Evolutionary conservation across 805 yeast species (phyloP), one percentile per base, ranked within the genome.

Genomic region (Candida vaughaniae): DNA sequence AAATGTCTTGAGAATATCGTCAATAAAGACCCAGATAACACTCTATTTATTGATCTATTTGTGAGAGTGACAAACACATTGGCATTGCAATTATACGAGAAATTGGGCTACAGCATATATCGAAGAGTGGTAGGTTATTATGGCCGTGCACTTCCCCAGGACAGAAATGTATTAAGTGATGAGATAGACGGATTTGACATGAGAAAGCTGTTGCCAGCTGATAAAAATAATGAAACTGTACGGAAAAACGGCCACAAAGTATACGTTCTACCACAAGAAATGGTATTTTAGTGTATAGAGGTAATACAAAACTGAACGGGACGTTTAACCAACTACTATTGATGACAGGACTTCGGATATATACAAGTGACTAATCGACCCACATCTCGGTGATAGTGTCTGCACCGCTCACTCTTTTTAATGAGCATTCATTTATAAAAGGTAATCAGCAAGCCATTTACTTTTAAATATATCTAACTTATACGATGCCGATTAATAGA

Each of bases 71-170:
- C 89, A 26, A 93, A 93, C 55, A 56, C 58, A 4, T 64, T 89
- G 38, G 99, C 96, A 0, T 76, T 88, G 1, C 80, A 77, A 33
- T 63, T 93, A 52, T 93, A 93, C 57, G 91, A 87, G 54, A 83
- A 85, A 48, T 58, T 93, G 38, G 98, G 96, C 0, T 93, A 90
- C 54, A 70, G 80, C 7, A 86, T 89, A 0, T 93, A 72, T 55
- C 64, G 99, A 58, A 63, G 99, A 35, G 98, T 93, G 4, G 78
- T 88, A 9, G 91, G 91, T 0, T 93, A 93, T 55, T 93, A 93
- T 56, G 87, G 89, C 9, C 52, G 66, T 4, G 64, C 63, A 2
- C 66, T 67, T 39, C 75, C 77, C n/a, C 55, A 60, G 3, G 73
- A 73, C 41, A 58, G 74, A 22, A 74, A 67, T 22, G 64, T 65